Evolutionary conservation across 2,329 filamentous ascomycete genomes (phyloP).

Genomic region (Sporothrix humicola): DNA sequence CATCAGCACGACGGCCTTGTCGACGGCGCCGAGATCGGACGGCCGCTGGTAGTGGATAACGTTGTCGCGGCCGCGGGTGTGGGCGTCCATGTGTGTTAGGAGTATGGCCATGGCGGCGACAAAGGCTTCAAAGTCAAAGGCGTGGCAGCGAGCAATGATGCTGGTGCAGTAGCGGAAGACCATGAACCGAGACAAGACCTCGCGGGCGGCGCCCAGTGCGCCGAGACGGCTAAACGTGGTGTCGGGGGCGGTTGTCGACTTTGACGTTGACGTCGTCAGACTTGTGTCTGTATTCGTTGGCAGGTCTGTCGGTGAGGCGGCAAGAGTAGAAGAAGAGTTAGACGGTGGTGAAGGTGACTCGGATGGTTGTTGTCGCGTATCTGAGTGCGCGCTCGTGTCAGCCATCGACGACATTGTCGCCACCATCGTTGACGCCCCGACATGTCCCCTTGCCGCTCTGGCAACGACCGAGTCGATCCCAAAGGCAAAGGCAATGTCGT

Average conservation of each 20-base stretch:
- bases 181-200: slow-evolving; percentile 47
- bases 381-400: neutral
- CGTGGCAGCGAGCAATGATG: slow-evolving; percentile 41
- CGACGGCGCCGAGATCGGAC: slow-evolving; percentile 49
- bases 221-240: slow-evolving; percentile 51
- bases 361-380: neutral
- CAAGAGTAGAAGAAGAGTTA: neutral
- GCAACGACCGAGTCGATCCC: neutral
- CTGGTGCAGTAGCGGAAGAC: slow-evolving; percentile 43
- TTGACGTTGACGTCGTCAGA: slow-evolving; percentile 34
- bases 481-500: slow-evolving; percentile 16
- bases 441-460: too few relatives aligned
- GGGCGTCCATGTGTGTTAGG: slow-evolving; percentile 46
- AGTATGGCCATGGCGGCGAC: slow-evolving; percentile 48
- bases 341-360: neutral
- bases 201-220: slow-evolving; percentile 48
- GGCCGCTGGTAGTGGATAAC: slow-evolving; percentile 48
- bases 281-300: neutral
- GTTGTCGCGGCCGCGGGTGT: slow-evolving; percentile 40
- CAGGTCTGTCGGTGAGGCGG: neutral
- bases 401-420: neutral
- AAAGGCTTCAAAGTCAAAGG: slow-evolving; percentile 48
- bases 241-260: slow-evolving; percentile 45
- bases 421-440: neutral
- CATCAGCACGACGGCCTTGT: slow-evolving; percentile 46